phyloP scores from a whole-genome alignment of 768 basidiomycete species.

The Suillus plorans region DNA sequence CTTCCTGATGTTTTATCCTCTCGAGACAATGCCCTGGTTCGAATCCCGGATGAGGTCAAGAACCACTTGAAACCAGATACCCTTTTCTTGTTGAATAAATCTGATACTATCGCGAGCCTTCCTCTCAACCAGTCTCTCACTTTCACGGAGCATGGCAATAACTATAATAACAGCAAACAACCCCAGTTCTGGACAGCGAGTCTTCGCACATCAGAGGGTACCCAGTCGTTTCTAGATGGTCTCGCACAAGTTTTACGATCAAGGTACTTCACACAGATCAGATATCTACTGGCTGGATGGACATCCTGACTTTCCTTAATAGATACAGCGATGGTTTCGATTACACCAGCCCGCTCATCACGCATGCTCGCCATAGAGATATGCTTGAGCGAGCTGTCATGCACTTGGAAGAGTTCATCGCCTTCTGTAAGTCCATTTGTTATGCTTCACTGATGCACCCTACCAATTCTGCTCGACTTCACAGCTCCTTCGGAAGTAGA shows the following conservation, averaged over 20 bases:
- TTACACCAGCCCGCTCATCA: constrained; percentile 57
- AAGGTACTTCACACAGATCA: constrained; percentile 37
- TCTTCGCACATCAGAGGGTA: constrained; percentile 57
- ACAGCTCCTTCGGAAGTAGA: constrained; percentile 72
- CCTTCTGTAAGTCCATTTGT: constrained; percentile 25
- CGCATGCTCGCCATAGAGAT: constrained; percentile 75
- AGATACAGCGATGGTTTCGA: constrained; percentile 1
- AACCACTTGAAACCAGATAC: constrained; percentile 56
- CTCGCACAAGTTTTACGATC: constrained; percentile 51
- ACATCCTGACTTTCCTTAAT: background rate
- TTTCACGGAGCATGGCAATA: background rate
- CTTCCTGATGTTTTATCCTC: constrained; percentile 44
- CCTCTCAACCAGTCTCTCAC: constrained; percentile 1
- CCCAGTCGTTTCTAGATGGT: constrained; percentile 55
- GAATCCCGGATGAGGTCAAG: constrained; percentile 47
- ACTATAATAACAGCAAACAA: no score
- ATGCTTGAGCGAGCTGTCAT: constrained; percentile 67
- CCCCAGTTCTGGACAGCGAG: constrained; percentile 57
- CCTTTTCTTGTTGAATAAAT: constrained; percentile 77
- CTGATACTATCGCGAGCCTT: constrained; percentile 46
- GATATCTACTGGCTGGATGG: background rate
- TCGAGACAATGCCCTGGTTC: constrained; percentile 15
- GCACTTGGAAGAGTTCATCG: constrained; percentile 30
- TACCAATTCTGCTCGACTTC: constrained; percentile 6
- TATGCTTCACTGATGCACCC: constrained; percentile 2